These are phyloP conservation scores for Paecilomyces variotii DNA, from an alignment of 2,329 filamentous ascomycete species.

Conservation along the genomic window DNA sequence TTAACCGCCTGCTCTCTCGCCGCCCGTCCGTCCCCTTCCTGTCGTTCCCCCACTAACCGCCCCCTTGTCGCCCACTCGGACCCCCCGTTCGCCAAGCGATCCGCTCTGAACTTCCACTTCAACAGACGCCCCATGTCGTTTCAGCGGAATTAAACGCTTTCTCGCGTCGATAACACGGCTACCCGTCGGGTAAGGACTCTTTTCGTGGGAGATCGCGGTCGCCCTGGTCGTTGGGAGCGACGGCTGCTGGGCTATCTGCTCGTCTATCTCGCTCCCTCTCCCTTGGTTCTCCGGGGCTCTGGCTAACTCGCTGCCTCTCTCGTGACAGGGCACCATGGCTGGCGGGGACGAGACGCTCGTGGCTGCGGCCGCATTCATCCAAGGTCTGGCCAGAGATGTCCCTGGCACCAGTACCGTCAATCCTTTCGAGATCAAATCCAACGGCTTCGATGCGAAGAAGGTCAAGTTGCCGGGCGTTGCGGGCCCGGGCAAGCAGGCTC, in stretches of 20 bases:
- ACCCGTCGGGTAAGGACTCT: slow-evolving; percentile 17
- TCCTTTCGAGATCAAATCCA: slow-evolving; percentile 30
- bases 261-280: background rate
- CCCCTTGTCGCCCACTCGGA: background rate
- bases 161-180: slow-evolving; percentile 20
- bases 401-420: slow-evolving; percentile 24
- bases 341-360: slow-evolving; percentile 40
- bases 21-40: background rate
- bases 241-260: background rate
- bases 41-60: background rate
- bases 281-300: slow-evolving; percentile 4
- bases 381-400: slow-evolving; percentile 36
- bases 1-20: background rate
- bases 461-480: slow-evolving; percentile 71
- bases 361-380: slow-evolving; percentile 39
- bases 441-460: slow-evolving; percentile 45
- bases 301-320: slow-evolving; percentile 4
- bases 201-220: background rate
- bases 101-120: slow-evolving; percentile 7
- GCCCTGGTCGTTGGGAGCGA: background rate
- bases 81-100: slow-evolving; percentile 4
- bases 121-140: slow-evolving; percentile 20
- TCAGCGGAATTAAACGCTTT: slow-evolving; percentile 17
- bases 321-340: slow-evolving; percentile 36
- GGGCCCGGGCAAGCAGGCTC: slow-evolving; percentile 63